Evolutionary conservation across 2,329 filamentous ascomycete species (phyloP).

Genomic region (Thermoascus crustaceus): DNA sequence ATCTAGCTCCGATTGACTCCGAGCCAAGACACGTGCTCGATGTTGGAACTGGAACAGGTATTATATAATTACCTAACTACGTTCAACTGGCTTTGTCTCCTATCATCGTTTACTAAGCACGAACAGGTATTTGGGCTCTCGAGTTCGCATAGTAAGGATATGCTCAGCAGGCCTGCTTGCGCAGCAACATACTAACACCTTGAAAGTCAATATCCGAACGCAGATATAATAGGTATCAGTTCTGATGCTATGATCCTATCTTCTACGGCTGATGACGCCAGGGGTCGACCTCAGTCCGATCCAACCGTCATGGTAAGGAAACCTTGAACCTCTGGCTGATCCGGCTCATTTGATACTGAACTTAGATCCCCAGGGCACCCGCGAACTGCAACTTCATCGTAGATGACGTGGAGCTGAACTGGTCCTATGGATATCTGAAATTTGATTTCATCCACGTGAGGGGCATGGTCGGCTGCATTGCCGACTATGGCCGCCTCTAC

Average conservation of each 20-base stretch:
- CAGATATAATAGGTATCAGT: background rate
- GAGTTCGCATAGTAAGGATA: constrained; percentile 14
- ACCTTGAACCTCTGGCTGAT: background rate
- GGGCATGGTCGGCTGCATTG: constrained; percentile 12
- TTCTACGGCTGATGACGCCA: constrained; percentile 2
- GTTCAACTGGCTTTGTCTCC: too few species aligned
- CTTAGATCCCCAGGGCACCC: background rate
- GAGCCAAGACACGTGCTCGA: constrained; percentile 12
- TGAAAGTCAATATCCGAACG: background rate
- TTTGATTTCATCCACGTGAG: constrained; percentile 11
- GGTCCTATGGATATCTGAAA: background rate
- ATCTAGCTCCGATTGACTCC: background rate
- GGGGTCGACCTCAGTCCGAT: constrained; percentile 20
- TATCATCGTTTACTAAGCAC: too few species aligned
- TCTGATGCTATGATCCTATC: background rate
- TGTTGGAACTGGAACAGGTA: constrained; percentile 19
- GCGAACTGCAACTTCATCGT: background rate
- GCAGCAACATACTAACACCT: background rate
- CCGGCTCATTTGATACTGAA: background rate
- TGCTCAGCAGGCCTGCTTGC: background rate
- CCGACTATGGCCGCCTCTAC: constrained; percentile 12
- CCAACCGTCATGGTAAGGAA: constrained; percentile 13
- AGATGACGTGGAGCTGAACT: background rate
- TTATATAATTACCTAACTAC: too few species aligned
- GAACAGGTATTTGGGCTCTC: constrained; percentile 20